phyloP scores from a whole-genome alignment of 139 green algal species.

The Axilococcus clingmanii region DNA sequence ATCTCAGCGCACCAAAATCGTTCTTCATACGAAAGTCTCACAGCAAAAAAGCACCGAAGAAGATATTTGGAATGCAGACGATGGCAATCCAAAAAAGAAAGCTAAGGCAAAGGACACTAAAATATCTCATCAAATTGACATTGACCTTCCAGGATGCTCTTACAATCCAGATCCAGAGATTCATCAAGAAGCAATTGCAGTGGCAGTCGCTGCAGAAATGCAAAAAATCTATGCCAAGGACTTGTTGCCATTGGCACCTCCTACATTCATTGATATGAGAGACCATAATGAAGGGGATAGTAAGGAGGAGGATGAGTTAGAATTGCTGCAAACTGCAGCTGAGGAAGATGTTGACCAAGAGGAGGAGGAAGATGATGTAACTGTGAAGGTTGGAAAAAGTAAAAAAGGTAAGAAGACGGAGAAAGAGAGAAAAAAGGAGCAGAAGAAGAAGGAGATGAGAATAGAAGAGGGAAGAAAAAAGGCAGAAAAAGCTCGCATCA shows the following conservation, averaged over 20 bases:
- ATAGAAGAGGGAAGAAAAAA: conserved; percentile 10
- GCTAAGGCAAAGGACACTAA: not conserved
- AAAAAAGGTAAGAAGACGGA: conserved; percentile 9
- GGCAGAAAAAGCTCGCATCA: conserved; percentile 15
- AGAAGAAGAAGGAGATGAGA: conserved; percentile 16
- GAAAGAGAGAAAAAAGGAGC: conserved; percentile 8
- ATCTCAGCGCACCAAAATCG: not conserved
- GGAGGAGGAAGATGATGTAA: conserved; percentile 7
- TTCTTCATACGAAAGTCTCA: not conserved
- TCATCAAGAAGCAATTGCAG: conserved; percentile 71
- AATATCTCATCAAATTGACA: conserved; percentile 37
- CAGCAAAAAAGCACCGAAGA: not conserved
- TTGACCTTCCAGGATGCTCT: conserved; percentile 66
- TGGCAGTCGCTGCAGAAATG: conserved; percentile 65
- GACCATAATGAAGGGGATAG: conserved; percentile 23
- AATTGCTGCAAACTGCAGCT: conserved; percentile 2
- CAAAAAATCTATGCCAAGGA: conserved; percentile 40
- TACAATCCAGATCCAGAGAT: conserved; percentile 67
- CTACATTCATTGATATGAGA: conserved; percentile 15
- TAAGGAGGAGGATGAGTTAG: conserved; percentile 31
- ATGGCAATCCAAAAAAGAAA: not conserved
- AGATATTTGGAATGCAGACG: not conserved
- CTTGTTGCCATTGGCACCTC: conserved; percentile 15
- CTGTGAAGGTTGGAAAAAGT: conserved; percentile 22
- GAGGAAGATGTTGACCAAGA: not conserved